phyloP scores from a whole-genome alignment of 805 yeast species.

The Ogataea angusta region DNA sequence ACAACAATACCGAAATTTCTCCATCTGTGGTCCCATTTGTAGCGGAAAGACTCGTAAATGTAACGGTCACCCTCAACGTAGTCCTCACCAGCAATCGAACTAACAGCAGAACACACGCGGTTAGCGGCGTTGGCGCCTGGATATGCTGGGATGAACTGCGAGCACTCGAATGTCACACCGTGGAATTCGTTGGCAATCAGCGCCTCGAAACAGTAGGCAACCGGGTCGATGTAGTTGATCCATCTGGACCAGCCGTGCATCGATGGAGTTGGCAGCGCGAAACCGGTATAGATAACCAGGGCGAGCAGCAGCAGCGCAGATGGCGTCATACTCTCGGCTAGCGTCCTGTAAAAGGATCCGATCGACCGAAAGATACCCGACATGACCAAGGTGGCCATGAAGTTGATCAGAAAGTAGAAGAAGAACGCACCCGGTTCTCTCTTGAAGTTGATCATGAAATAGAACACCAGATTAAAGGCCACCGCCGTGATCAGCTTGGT shows the following conservation, averaged over 20 bases:
- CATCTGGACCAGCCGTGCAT: conserved; percentile 63
- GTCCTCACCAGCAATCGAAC: conserved; percentile 52
- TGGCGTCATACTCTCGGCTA: conserved; percentile 55
- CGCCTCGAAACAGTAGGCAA: conserved; percentile 55
- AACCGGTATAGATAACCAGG: conserved; percentile 51
- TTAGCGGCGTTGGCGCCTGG: conserved; percentile 16
- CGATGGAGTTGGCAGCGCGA: conserved; percentile 49
- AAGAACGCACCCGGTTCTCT: conserved; percentile 51
- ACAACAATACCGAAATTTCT: conserved; percentile 71
- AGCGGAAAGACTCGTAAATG: conserved; percentile 46
- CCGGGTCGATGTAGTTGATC: conserved; percentile 57
- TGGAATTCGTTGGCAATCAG: conserved; percentile 56
- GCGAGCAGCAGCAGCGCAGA: conserved; percentile 48
- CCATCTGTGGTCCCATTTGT: conserved; percentile 63
- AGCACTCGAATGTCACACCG: conserved; percentile 44
- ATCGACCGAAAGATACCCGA: conserved; percentile 50
- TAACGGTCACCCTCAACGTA: conserved; percentile 61
- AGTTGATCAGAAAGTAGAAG: conserved; percentile 44
- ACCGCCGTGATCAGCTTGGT: conserved; percentile 41
- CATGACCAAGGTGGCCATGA: conserved; percentile 45
- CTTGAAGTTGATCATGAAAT: conserved; percentile 50
- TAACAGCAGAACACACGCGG: conserved; percentile 41
- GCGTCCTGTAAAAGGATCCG: conserved; percentile 45
- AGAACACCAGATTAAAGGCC: conserved; percentile 45
- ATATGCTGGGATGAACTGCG: conserved; percentile 45